Base-by-base conservation (phyloP, 257 asterid species). In the Gynochthodes officinalis region DNA sequence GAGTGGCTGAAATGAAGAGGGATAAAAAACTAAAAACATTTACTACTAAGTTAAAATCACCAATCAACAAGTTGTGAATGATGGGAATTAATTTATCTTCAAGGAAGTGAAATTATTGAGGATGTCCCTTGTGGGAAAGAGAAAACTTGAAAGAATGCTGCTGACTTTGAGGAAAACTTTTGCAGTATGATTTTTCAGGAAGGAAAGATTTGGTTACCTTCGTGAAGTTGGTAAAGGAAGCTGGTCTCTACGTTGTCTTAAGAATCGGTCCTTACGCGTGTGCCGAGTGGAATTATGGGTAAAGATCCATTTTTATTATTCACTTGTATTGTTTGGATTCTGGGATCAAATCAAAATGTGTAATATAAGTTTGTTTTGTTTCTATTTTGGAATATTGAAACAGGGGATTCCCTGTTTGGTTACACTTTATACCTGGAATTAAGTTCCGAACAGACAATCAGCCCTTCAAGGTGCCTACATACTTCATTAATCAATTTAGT, bases 241-340 rank as follows among this genome's bases (percentile, higher is more conserved):
- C 98, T 76, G 98, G 93, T n/a, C 80, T 92, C 28, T 79, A 75
- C 63, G 90, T 78, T 65, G 92, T 88, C 77, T 84, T 92, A 23
- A 86, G 98, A 16, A 92, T 90, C 19, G 97, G 95, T 14, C 98
- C 98, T 73, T 92, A 92, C 64, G 98, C 78, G 46, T 92, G 98
- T 43, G 96, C 98, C 33, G 98, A 92, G 67, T 92, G 98, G 98
- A 92, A 87, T 73, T 92, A 92, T 74, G 98, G 98, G 98, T 90
- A 78, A 63, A 40, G 19, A 11, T 64, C 19, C 50, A 33, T 49
- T n/a, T n/a, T n/a, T n/a, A n/a, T n/a, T 37, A 7, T 54, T 27
- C 61, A 23, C 40, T 57, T 59, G 70, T 16, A 30, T 49, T 60
- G 39, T 42, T 62, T 4, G n/a, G 28, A 50, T 63, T 63, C 43